Conservation (phyloP, 2,329 filamentous ascomycete genomes). For the Ophiostoma ulmi region DNA sequence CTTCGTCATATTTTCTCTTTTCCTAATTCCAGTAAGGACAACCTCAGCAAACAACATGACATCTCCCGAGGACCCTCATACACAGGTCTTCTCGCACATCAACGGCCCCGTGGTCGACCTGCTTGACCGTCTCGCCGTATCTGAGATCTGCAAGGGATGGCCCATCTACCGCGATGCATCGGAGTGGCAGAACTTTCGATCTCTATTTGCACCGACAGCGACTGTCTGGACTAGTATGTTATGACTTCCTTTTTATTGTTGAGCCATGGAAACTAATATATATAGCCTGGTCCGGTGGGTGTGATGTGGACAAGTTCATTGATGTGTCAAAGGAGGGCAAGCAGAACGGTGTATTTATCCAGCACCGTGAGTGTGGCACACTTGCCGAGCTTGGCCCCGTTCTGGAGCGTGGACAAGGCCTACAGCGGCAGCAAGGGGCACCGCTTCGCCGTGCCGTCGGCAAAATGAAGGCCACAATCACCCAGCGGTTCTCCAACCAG, state of each 20-base stretch:
- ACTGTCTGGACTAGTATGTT: conserved; percentile 47
- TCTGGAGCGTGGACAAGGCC: conserved; percentile 29
- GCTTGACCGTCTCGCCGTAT: conserved; percentile 43
- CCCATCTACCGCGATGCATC: conserved; percentile 50
- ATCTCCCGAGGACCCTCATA: conserved; percentile 31
- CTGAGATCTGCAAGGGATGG: conserved; percentile 52
- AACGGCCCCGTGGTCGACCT: conserved; percentile 41
- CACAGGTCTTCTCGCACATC: conserved; percentile 39
- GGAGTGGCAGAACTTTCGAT: conserved; percentile 49
- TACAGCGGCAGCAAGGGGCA: background rate
- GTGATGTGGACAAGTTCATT: conserved; percentile 45
- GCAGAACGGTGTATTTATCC: conserved; percentile 49
- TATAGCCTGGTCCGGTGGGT: conserved; percentile 42
- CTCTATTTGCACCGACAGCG: conserved; percentile 44
- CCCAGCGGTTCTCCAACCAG: conserved; percentile 41
- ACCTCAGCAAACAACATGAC: conserved; percentile 14
- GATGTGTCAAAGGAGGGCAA: conserved; percentile 47
- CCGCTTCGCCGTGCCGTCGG: conserved; percentile 44
- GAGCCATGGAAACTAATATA: background rate
- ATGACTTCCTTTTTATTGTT: background rate
- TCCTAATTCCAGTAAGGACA: background rate
- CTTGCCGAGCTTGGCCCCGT: conserved; percentile 27
- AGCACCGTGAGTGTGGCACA: conserved; percentile 46
- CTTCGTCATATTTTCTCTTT: too few species aligned
- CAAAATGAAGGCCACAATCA: conserved; percentile 42